These are phyloP conservation scores for Sphaerulina musiva DNA, from an alignment of 2,329 filamentous ascomycete genomes.

Conservation along the genomic window DNA sequence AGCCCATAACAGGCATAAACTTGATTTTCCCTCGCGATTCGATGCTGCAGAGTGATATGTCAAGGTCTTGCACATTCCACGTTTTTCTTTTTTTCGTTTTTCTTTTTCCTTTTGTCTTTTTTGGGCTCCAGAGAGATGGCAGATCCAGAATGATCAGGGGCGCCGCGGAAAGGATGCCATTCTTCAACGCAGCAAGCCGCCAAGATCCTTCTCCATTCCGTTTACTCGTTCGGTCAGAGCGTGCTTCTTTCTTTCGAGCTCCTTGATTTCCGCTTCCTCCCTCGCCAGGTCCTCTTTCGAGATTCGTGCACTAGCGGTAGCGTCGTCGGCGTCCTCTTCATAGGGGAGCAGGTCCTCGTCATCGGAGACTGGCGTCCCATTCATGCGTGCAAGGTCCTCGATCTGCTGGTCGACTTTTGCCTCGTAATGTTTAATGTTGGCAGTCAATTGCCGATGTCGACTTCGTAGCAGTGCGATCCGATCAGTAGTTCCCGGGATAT, in stretches of 20 bases:
- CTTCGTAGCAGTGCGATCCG: conserved; percentile 66
- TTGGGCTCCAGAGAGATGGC: neutral
- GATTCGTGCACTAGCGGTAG: conserved; percentile 38
- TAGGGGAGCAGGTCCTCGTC: conserved; percentile 38
- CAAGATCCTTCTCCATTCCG: conserved; percentile 63
- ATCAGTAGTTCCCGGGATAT: conserved; percentile 70
- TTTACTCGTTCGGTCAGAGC: conserved; percentile 57
- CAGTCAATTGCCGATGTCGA: conserved; percentile 62
- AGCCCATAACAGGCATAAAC: neutral
- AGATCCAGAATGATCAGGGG: neutral
- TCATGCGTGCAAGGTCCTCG: conserved; percentile 65
- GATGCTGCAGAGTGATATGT: no score
- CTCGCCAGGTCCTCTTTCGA: conserved; percentile 62
- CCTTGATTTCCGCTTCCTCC: conserved; percentile 63
- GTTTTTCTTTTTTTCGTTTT: neutral
- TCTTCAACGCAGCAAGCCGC: conserved; percentile 48
- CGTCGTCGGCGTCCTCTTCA: conserved; percentile 45
- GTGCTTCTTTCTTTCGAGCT: conserved; percentile 58
- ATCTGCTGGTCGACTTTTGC: conserved; percentile 69
- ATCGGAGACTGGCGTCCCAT: conserved; percentile 41
- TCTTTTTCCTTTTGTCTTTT: no score
- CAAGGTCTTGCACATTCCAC: neutral
- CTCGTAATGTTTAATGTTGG: conserved; percentile 76
- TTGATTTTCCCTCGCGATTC: no score
- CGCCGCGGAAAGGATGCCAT: neutral